Evolutionary conservation across 176 grass and related monocot genomes (phyloP), one percentile per base, ranked within the genome.

Genomic region (Aegilops bicornis): DNA sequence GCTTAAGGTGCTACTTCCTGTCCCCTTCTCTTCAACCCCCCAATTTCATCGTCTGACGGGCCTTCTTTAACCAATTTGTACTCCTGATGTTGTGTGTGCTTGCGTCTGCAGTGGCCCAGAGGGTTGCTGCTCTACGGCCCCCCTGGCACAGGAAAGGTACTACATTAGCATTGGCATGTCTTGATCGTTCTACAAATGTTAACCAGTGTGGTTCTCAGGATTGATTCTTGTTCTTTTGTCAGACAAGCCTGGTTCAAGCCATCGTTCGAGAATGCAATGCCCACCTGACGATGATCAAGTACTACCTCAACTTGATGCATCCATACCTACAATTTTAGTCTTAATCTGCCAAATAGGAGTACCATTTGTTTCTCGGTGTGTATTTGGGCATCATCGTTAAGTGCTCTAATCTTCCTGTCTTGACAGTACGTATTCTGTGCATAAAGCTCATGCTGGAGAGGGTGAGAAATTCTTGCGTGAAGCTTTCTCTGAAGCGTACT

Each of bases 71-170:
- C 29, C 4, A 81, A 76, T 30, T 84, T 9, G 25, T 22, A 7
- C 25, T 19, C 27, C 7, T 0, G 23, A 20, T 87, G 16, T 6
- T n/a, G 42, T 30, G 17, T 50, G 10, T 10, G 8, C 67, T 86
- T 85, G 66, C n/a, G 3, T 83, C 27, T 80, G 43, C 86, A 98
- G 92, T 96, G 90, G 90, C 93, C 92, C 17, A 94, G 89, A 93
- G 96, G 96, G 22, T 91, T 98, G 84, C 90, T 98, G 86, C 93
- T 98, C 75, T 86, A 95, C 77, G 96, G 96, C 7, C 91, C 91
- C 2, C 93, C 93, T 7, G 96, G 96, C 37, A 95, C 96, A 1
- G 96, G 96, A 87, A 98, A 98, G 96, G 96, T 96, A 82, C 27
- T 12, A n/a, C 4, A 7, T 36, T 82, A 20, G 14, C 24, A 27